A percentile compares a stretch with the other conserved stretches of the same genome.
Conservation (phyloP, 1,139 yeast species). For the Yarrowia galli region DNA sequence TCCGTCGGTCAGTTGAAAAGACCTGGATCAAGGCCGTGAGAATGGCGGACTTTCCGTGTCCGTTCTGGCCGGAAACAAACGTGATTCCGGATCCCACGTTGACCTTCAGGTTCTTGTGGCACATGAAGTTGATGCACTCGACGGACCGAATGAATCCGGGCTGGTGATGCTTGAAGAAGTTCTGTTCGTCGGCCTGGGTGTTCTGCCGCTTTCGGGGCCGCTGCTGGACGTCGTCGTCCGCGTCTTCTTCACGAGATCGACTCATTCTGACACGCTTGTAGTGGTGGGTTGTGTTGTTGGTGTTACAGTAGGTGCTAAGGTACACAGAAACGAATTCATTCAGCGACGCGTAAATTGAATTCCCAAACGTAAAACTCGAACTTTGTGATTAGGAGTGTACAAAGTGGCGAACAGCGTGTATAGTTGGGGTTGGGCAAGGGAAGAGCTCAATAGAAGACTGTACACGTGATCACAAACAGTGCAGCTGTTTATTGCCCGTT, state of each 20-base stretch:
- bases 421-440: no score
- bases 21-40: constrained; percentile 72
- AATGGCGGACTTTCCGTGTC: constrained; percentile 94
- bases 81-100: constrained; percentile 84
- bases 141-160: constrained; percentile 34
- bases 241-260: constrained; percentile 14
- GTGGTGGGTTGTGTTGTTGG: neutral
- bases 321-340: neutral
- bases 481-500: no score
- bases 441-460: no score
- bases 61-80: constrained; percentile 92
- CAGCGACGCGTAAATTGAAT: constrained; percentile 22
- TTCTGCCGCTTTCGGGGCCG: constrained; percentile 23
- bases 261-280: neutral
- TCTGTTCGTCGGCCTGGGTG: neutral
- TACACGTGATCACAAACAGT: no score
- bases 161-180: constrained; percentile 5
- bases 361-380: neutral
- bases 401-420: no score
- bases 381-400: neutral
- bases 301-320: neutral
- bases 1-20: constrained; percentile 5
- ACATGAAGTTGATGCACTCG: constrained; percentile 34
- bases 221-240: neutral
- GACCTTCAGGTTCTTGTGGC: constrained; percentile 64